Conservation (phyloP, 306 rosid species). For the Lathyrus oleraceus region DNA sequence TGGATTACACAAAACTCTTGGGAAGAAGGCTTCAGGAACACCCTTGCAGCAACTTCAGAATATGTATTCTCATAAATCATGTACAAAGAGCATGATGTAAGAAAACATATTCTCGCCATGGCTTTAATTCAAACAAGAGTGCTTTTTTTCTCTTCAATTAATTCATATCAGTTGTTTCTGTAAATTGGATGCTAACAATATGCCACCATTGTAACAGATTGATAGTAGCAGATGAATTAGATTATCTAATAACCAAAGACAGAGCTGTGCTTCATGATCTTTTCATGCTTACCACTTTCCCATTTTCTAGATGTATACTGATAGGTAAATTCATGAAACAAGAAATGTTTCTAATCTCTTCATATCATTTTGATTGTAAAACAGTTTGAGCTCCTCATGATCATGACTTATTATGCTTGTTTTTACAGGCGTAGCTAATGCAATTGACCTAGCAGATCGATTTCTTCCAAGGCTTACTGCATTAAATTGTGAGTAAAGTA, state of each 20-base stretch:
- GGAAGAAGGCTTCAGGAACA: conserved; percentile 50
- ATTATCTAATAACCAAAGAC: conserved; percentile 84
- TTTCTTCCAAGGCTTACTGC: conserved; percentile 89
- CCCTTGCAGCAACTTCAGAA: conserved; percentile 78
- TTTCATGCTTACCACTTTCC: conserved; percentile 88
- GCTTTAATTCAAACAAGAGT: neutral
- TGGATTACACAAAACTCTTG: conserved; percentile 42
- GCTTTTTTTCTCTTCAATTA: neutral
- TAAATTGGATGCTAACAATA: conserved; percentile 23
- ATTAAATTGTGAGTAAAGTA: conserved; percentile 84
- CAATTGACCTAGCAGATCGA: conserved; percentile 92
- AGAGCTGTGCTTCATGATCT: conserved; percentile 88
- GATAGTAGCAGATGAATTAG: conserved; percentile 88
- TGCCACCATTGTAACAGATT: conserved; percentile 48
- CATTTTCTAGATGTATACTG: conserved; percentile 80
- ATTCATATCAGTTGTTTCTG: neutral
- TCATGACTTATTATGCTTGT: conserved; percentile 8
- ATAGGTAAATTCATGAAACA: conserved; percentile 54
- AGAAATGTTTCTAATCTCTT: neutral
- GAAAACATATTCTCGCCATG: neutral
- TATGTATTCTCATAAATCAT: conserved; percentile 59
- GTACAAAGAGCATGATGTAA: conserved; percentile 72
- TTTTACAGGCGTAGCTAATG: conserved; percentile 83
- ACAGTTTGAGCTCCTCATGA: conserved; percentile 3
- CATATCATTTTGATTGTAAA: neutral